These are phyloP conservation scores for Pelargonium nanum DNA, from an alignment of 345 rosid genomes.

Conservation along the genomic window DNA sequence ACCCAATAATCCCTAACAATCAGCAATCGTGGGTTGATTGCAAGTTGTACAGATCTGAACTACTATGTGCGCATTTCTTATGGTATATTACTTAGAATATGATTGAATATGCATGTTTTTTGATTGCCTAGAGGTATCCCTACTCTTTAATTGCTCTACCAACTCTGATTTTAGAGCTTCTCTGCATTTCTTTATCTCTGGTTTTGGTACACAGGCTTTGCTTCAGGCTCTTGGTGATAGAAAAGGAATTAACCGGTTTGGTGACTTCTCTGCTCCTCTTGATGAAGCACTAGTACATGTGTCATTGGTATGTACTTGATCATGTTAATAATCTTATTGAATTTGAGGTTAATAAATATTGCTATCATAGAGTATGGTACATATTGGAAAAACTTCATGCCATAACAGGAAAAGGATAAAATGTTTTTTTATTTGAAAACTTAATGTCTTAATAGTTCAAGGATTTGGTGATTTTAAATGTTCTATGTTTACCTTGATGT, in stretches of 20 bases:
- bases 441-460: not conserved
- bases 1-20: no score
- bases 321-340: no score
- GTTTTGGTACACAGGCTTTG: conserved; percentile 43
- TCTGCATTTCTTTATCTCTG: not conserved
- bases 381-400: no score
- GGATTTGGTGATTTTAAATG: not conserved
- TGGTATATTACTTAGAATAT: no score
- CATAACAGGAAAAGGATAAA: no score
- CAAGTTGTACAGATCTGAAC: no score
- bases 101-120: not conserved
- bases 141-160: no score
- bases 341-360: no score
- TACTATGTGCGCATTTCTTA: no score
- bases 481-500: not conserved
- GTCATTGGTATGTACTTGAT: conserved; percentile 43
- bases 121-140: no score
- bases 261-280: conserved; percentile 88
- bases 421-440: not conserved
- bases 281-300: conserved; percentile 88
- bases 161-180: not conserved
- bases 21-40: no score
- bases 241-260: conserved; percentile 84
- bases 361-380: no score
- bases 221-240: conserved; percentile 85